Evolutionary conservation across 352 stramenopile species (phyloP).

Genomic region (Phytopythium litorale): DNA sequence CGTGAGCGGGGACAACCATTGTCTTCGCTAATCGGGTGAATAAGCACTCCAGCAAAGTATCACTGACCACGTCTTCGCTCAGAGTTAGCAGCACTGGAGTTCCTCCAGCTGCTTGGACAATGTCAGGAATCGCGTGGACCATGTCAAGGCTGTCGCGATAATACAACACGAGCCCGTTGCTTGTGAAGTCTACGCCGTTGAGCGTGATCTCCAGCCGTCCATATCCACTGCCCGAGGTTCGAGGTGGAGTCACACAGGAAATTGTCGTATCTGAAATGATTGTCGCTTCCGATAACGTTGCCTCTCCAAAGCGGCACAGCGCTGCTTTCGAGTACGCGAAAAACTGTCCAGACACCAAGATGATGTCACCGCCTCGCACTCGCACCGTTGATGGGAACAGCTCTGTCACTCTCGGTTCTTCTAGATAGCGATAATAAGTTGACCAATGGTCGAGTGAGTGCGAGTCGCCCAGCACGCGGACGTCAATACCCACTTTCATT

Average conservation of each 20-base stretch:
- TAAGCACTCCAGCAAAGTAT: conserved; percentile 26
- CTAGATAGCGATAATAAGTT: conserved; percentile 16
- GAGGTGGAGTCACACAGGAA: conserved; percentile 20
- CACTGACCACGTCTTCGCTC: conserved; percentile 8
- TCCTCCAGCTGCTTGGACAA: conserved; percentile 23
- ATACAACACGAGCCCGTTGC: conserved; percentile 17
- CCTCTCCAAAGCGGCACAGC: conserved; percentile 37
- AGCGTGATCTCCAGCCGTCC: conserved; percentile 33
- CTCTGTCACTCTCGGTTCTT: conserved; percentile 16
- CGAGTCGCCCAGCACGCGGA: conserved; percentile 4
- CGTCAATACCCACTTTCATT: conserved; percentile 5
- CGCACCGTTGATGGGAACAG: conserved; percentile 18
- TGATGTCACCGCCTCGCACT: conserved; percentile 18
- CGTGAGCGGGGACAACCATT: conserved; percentile 18
- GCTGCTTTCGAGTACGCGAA: conserved; percentile 19
- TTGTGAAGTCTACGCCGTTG: conserved; percentile 48
- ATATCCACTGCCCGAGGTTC: conserved; percentile 17
- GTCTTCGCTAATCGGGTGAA: conserved; percentile 19
- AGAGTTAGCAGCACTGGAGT: conserved; percentile 19
- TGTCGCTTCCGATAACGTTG: background rate
- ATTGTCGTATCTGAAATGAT: conserved; percentile 29
- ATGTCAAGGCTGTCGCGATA: conserved; percentile 30
- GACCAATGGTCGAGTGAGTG: background rate
- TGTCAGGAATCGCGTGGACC: conserved; percentile 16
- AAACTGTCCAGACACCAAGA: conserved; percentile 30